These are phyloP conservation scores for Botrytis deweyae DNA, from an alignment of 2,329 filamentous ascomycete species.

Conservation along the genomic window DNA sequence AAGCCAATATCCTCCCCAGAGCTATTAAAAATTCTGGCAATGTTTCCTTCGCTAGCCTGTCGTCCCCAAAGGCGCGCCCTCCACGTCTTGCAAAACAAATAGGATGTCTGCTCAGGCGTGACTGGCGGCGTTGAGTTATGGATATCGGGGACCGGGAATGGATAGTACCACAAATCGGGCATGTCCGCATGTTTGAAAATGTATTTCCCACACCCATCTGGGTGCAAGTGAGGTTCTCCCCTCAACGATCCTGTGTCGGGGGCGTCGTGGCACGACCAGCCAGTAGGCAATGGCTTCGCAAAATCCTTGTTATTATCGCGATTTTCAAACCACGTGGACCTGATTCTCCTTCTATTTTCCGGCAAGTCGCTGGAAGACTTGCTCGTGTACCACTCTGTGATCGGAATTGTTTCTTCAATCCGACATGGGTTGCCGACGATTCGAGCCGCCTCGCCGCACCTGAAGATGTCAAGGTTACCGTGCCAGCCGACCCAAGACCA, in stretches of 20 bases:
- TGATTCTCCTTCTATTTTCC: background rate
- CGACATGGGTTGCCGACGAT: background rate
- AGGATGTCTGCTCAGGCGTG: background rate
- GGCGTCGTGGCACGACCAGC: background rate
- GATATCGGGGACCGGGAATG: background rate
- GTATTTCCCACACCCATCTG: background rate
- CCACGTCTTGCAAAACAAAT: background rate
- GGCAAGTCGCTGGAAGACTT: background rate
- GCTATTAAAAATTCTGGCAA: background rate
- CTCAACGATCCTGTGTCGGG: background rate
- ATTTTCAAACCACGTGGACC: background rate
- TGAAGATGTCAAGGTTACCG: rapidly evolving
- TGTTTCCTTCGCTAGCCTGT: background rate
- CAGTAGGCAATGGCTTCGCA: background rate
- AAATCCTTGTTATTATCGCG: background rate
- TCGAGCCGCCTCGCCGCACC: background rate
- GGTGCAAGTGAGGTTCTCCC: background rate
- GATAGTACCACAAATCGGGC: background rate
- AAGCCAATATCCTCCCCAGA: background rate
- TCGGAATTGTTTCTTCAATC: background rate
- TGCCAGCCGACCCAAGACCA: background rate
- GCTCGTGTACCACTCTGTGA: background rate
- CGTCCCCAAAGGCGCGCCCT: background rate
- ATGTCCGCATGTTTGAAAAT: background rate
- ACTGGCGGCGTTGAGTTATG: background rate